Conservation (phyloP, 495 filamentous ascomycete genomes). For the Tetracladium setigerum region DNA sequence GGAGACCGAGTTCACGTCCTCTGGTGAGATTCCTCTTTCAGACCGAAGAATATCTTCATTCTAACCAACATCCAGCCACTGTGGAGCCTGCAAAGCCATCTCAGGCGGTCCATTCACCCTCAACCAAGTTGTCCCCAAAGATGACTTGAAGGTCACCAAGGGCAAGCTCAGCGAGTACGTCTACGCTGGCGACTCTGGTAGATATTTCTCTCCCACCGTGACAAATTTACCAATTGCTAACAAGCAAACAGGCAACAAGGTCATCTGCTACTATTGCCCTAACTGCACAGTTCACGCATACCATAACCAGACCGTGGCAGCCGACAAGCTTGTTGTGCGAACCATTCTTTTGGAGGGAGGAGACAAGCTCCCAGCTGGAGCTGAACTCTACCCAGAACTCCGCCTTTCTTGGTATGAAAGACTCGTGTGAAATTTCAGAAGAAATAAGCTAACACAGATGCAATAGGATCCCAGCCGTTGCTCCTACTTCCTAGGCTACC, state of each 20-base stretch:
- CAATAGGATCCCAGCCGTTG: background rate
- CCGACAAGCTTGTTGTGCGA: slow-evolving; percentile 39
- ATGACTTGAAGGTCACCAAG: slow-evolving; percentile 39
- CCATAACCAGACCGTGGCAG: slow-evolving; percentile 43
- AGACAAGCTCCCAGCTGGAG: background rate
- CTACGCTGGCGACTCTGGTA: slow-evolving; percentile 43
- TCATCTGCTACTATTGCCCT: slow-evolving; percentile 47
- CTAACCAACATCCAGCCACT: slow-evolving; percentile 30
- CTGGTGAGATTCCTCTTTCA: slow-evolving; percentile 25
- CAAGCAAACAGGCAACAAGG: slow-evolving; percentile 31
- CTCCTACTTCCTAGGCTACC: slow-evolving; percentile 3
- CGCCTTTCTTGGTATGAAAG: slow-evolving; percentile 2
- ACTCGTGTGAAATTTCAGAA: background rate
- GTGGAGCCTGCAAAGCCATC: slow-evolving; percentile 43
- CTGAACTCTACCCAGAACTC: slow-evolving; percentile 8
- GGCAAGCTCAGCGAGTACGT: slow-evolving; percentile 37
- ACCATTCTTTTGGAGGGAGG: slow-evolving; percentile 30
- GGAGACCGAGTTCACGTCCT: slow-evolving; percentile 37
- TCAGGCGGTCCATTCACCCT: slow-evolving; percentile 37
- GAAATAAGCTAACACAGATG: background rate
- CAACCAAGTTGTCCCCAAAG: slow-evolving; percentile 41
- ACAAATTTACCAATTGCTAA: background rate
- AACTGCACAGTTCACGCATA: slow-evolving; percentile 40
- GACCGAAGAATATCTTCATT: background rate
- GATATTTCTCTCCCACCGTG: background rate